Evolutionary conservation across 352 stramenopile genomes (phyloP).

Genomic region (Phytophthora sp.): DNA sequence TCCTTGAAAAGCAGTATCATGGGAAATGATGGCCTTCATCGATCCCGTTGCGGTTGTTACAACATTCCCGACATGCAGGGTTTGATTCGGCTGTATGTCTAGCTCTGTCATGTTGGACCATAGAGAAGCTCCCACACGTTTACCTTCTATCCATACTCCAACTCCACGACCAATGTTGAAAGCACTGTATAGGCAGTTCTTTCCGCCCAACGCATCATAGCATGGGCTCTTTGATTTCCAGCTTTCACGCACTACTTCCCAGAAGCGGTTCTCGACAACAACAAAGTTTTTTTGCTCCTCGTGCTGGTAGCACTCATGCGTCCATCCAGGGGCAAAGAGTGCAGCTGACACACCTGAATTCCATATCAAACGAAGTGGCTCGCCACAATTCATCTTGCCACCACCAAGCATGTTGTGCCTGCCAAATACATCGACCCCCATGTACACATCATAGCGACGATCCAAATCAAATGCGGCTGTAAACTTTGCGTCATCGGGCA

Average conservation of each 20-base stretch:
- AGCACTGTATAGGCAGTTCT: constrained; percentile 42
- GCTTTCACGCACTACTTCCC: constrained; percentile 29
- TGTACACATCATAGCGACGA: constrained; percentile 62
- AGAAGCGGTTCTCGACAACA: constrained; percentile 41
- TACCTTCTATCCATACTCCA: constrained; percentile 34
- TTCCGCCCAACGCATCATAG: constrained; percentile 40
- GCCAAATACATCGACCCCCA: constrained; percentile 63
- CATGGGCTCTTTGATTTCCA: constrained; percentile 44
- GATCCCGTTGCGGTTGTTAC: constrained; percentile 31
- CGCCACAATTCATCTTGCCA: constrained; percentile 39
- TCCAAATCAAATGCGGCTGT: constrained; percentile 48
- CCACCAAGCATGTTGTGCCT: constrained; percentile 43
- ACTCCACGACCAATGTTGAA: constrained; percentile 45
- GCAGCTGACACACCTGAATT: constrained; percentile 47
- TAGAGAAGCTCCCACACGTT: background rate
- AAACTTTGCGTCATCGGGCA: constrained; percentile 45
- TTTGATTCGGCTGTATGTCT: constrained; percentile 36
- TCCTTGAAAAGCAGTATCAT: constrained; percentile 44
- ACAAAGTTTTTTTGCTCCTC: constrained; percentile 33
- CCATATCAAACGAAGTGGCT: constrained; percentile 39
- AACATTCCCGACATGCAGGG: constrained; percentile 31
- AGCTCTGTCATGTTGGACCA: constrained; percentile 49
- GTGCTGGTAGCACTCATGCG: constrained; percentile 42
- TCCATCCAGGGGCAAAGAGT: constrained; percentile 48
- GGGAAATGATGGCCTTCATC: constrained; percentile 29